A percentile compares a stretch with the other conserved stretches of the same genome.
phyloP scores from a whole-genome alignment of 768 basidiomycete genomes.

The Agaricus blazei region DNA sequence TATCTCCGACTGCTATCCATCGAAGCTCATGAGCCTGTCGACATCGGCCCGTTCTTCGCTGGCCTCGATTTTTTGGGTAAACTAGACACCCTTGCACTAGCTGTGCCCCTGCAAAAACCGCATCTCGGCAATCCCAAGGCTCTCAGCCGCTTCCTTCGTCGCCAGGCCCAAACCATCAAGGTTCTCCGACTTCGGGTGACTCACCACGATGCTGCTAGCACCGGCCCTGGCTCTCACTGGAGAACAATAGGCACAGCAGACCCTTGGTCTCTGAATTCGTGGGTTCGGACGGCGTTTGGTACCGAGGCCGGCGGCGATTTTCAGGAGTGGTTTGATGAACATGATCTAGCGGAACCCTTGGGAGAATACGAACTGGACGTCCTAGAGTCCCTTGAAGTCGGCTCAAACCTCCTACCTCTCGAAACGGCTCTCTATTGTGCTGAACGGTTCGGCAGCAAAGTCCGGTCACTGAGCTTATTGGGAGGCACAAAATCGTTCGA shows the following conservation, averaged over 20 bases:
- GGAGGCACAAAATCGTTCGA: constrained; percentile 4
- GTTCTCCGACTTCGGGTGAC: constrained; percentile 37
- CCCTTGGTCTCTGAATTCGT: constrained; percentile 28
- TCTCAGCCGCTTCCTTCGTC: constrained; percentile 29
- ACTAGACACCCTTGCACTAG: constrained; percentile 31
- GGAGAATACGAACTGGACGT: constrained; percentile 5
- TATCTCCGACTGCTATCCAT: constrained; percentile 35
- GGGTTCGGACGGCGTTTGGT: constrained; percentile 20
- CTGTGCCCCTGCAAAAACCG: constrained; percentile 33
- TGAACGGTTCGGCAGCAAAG: constrained; percentile 11
- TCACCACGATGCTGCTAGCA: constrained; percentile 26
- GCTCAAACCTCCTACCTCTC: constrained; percentile 29
- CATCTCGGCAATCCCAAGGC: constrained; percentile 39
- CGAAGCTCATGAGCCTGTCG: constrained; percentile 39
- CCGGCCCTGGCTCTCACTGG: constrained; percentile 11
- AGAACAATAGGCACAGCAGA: constrained; percentile 21
- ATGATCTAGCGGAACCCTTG: background rate
- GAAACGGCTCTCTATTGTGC: constrained; percentile 30
- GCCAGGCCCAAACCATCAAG: constrained; percentile 28
- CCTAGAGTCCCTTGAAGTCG: constrained; percentile 3
- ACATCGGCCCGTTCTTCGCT: constrained; percentile 36
- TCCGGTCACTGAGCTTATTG: background rate
- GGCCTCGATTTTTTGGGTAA: constrained; percentile 26
- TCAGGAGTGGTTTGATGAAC: constrained; percentile 1
- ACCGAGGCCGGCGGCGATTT: background rate